These are phyloP conservation scores for Neofusicoccum sp. DNA, from an alignment of 2,329 filamentous ascomycete species.

Conservation along the genomic window DNA sequence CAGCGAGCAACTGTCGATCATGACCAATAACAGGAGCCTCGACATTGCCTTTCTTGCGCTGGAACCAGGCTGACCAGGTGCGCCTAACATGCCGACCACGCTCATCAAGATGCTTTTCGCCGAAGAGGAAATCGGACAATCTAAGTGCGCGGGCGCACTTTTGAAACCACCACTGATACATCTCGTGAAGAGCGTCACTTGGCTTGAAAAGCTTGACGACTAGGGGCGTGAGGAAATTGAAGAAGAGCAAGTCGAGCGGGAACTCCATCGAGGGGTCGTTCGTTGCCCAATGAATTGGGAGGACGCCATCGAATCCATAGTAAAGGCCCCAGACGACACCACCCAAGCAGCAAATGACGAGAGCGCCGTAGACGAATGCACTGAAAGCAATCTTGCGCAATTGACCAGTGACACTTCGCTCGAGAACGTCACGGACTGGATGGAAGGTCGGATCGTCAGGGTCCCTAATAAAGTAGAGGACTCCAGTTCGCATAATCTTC, in stretches of 20 bases:
- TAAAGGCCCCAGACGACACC: constrained; percentile 93
- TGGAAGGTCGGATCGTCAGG: constrained; percentile 98
- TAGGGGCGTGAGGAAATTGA: constrained; percentile 92
- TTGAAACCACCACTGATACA: constrained; percentile 97
- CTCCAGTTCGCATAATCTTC: constrained; percentile 92
- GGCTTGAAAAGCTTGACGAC: constrained; percentile 82
- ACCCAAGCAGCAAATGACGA: constrained; percentile 89
- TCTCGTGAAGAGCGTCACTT: constrained; percentile 74
- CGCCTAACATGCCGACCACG: constrained; percentile 67
- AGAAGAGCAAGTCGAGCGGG: constrained; percentile 88
- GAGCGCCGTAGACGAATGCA: constrained; percentile 87
- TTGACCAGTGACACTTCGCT: constrained; percentile 88
- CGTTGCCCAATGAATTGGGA: constrained; percentile 91
- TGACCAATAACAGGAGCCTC: constrained; percentile 36
- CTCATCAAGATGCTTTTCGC: constrained; percentile 75
- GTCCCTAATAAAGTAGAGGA: constrained; percentile 96
- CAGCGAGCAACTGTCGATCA: constrained; percentile 28
- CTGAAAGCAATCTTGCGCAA: constrained; percentile 95
- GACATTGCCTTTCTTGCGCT: constrained; percentile 42
- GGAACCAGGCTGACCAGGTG: constrained; percentile 59
- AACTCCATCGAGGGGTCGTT: constrained; percentile 93
- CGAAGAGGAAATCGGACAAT: constrained; percentile 90
- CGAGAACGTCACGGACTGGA: constrained; percentile 91
- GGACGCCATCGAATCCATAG: constrained; percentile 64
- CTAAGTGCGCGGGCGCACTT: constrained; percentile 76